These are phyloP conservation scores for Cordyceps militaris DNA, from an alignment of 2,329 filamentous ascomycete genomes.

Conservation along the genomic window DNA sequence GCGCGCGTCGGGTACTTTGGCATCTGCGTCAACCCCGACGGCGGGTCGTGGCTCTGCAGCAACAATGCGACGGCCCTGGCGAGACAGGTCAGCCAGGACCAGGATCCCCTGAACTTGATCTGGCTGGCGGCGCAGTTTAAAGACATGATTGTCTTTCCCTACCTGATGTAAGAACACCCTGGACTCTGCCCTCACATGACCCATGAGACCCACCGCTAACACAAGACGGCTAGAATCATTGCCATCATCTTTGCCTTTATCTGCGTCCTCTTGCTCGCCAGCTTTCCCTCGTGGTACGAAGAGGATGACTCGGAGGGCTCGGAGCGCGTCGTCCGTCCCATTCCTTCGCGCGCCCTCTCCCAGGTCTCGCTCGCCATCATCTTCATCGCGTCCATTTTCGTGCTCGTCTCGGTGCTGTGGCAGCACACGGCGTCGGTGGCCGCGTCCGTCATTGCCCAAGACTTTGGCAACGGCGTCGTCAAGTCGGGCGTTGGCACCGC, in stretches of 20 bases:
- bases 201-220: slow-evolving; percentile 12
- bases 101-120: slow-evolving; percentile 93
- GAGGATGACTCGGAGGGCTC: slow-evolving; percentile 74
- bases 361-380: slow-evolving; percentile 91
- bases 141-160: slow-evolving; percentile 96
- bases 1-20: slow-evolving; percentile 96
- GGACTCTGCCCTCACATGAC: neutral
- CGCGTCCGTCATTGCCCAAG: slow-evolving; percentile 86
- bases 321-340: slow-evolving; percentile 86
- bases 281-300: slow-evolving; percentile 96
- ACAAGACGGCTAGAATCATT: slow-evolving; percentile 61
- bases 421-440: slow-evolving; percentile 95
- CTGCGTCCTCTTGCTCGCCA: slow-evolving; percentile 88
- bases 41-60: slow-evolving; percentile 87
- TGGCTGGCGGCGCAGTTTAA: slow-evolving; percentile 98
- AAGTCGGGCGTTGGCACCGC: slow-evolving; percentile 83
- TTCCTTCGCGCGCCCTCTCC: slow-evolving; percentile 85
- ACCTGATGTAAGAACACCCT: slow-evolving; percentile 67
- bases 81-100: slow-evolving; percentile 79
- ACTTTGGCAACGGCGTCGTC: slow-evolving; percentile 84
- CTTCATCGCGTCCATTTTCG: slow-evolving; percentile 66
- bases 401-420: slow-evolving; percentile 73
- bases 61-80: slow-evolving; percentile 94
- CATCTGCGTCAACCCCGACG: slow-evolving; percentile 89
- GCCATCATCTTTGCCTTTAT: slow-evolving; percentile 96